Percentiles rank a stretch among this genome's conserved stretches.
These are phyloP conservation scores for Mycena capillaripes DNA, from an alignment of 768 basidiomycete genomes.

Conservation along the genomic window DNA sequence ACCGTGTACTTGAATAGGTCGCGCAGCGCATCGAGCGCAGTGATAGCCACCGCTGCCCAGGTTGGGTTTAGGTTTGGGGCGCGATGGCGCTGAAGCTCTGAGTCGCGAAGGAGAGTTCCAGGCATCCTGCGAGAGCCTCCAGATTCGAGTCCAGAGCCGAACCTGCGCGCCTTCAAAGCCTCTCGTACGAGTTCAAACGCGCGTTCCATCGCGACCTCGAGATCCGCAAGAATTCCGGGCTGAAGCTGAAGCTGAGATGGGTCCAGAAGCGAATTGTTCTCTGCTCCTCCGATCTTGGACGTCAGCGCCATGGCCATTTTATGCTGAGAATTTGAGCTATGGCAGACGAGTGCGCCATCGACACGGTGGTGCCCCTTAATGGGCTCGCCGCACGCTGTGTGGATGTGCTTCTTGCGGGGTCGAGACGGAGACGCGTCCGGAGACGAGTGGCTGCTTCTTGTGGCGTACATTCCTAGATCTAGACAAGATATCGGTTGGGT, in stretches of 20 bases:
- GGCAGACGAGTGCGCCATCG: constrained; percentile 10
- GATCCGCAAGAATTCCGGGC: not conserved
- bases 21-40: constrained; percentile 7
- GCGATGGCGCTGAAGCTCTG: too few species aligned
- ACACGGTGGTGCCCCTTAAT: constrained; percentile 19
- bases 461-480: not conserved
- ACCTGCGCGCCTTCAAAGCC: not conserved
- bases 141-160: too few species aligned
- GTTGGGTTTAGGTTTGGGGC: not conserved
- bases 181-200: constrained; percentile 6
- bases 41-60: constrained; percentile 8
- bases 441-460: not conserved
- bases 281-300: too few species aligned
- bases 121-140: not conserved
- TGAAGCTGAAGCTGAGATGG: too few species aligned
- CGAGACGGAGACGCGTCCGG: too few species aligned
- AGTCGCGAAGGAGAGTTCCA: not conserved
- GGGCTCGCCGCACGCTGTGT: constrained; percentile 25
- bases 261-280: not conserved
- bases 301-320: not conserved
- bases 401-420: constrained; percentile 17
- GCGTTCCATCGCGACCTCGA: not conserved
- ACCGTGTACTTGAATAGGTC: constrained; percentile 5
- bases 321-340: not conserved
- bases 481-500: too few species aligned